These are phyloP conservation scores for Spathaspora sp. DNA, from an alignment of 1,139 yeast genomes.

Conservation along the genomic window DNA sequence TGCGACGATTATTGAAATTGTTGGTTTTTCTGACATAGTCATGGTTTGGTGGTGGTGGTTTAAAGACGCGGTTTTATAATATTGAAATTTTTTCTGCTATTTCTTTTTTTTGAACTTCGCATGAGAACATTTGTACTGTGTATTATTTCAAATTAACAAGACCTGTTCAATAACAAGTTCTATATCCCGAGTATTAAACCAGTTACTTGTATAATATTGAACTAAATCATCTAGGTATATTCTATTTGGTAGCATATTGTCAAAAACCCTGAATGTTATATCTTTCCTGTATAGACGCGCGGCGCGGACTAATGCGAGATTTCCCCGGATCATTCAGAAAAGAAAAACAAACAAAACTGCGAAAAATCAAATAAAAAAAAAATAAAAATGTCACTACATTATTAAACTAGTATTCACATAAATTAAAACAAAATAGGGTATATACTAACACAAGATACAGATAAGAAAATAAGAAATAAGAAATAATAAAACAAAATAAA, in stretches of 20 bases:
- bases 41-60: background rate
- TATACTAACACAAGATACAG: slow-evolving; percentile 5
- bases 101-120: background rate
- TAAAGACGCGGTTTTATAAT: background rate
- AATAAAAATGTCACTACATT: background rate
- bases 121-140: no score
- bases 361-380: slow-evolving; percentile 1
- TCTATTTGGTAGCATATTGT: background rate
- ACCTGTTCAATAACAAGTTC: no score
- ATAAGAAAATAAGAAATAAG: background rate
- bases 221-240: background rate
- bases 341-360: slow-evolving; percentile 1
- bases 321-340: slow-evolving; percentile 1
- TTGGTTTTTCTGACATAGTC: slow-evolving; percentile 10
- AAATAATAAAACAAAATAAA: slow-evolving; percentile 2
- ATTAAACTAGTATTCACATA: slow-evolving; percentile 4
- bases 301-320: background rate
- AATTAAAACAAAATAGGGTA: slow-evolving; percentile 3
- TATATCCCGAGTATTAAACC: no score
- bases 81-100: background rate
- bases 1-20: slow-evolving; percentile 73
- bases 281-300: background rate
- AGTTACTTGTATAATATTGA: no score
- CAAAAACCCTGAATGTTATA: background rate
- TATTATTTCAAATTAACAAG: no score